Evolutionary conservation across 371 early-diverging fungal species (phyloP), one percentile per base, ranked within the genome.

Genomic region (Blakeslea trispora): DNA sequence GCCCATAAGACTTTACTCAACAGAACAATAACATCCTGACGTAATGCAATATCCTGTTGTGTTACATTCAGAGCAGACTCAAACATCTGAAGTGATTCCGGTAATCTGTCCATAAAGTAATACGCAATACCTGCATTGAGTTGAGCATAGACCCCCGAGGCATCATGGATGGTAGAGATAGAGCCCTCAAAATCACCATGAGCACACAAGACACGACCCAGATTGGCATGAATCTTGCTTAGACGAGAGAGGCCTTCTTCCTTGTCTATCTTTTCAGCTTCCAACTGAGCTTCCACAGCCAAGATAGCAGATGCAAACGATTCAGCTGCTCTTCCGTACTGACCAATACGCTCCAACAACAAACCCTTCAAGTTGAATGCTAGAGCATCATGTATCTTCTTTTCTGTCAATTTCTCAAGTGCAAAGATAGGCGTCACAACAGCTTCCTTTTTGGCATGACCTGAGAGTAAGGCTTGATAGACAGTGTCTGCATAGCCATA

Each of bases 1-100:
- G 91, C 91, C 90, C 91, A 95, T 32, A 95, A 71, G 0, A 94
- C 94, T 67, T 94, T 92, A 43, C 88, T 84, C 51, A 97, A 57
- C 42, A 91, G 55, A 2, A 93, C 81, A 17, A 83, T 74, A 0
- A 91, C 87, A 55, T 87, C 84, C 57, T 83, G 79, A 3, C 79
- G 72, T 40, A 82, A 57, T 19, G 72, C 71, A 50, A 74, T 55
- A 49, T 79, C 79, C 3, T 68, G 66, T 45, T 82, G 79, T 9
- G 75, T 71, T 21, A 78, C 77, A 47, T 69, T 71, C 61, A 91
- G 67, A 3, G 91, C 91, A 31, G 66, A 53, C 64, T 94, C 93
- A 64, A 94, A 93, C 65, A 79, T 72, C 1, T 58, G 51, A 45
- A 96, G 61, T 42, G 90, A 85, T 28, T 83, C 83, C 50, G 87